Evolutionary conservation across 179 eudicot genomes (phyloP), one percentile per base, ranked within the genome.

Genomic region (Pouteria campechiana): DNA sequence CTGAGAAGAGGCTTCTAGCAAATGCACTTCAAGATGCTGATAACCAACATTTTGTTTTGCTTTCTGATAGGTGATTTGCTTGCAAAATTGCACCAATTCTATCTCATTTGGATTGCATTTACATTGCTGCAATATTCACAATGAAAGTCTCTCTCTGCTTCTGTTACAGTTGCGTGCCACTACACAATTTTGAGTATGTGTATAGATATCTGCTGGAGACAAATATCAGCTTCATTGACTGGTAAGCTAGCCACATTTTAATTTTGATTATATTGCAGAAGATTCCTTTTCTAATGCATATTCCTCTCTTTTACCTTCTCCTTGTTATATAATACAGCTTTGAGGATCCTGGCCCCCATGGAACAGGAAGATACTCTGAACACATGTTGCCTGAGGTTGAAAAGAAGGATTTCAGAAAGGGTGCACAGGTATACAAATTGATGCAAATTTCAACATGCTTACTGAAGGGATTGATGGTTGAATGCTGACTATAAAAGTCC

Each of bases 401-500:
- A 50, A 70, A 70, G 55, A 70, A 54, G 41, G 73, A 75, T 63
- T 92, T 92, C 60, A 73, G 85, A 30, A 92, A 92, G 69, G 99
- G 99, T 58, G 76, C 94, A 20, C 99, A 92, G 92, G 99, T 92
- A 57, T 48, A 63, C n/a, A n/a, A n/a, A n/a, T n/a, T n/a, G n/a
- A n/a, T n/a, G n/a, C n/a, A n/a, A n/a, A n/a, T n/a, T n/a, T n/a
- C n/a, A n/a, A n/a, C n/a, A n/a, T n/a, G n/a, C n/a, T n/a, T n/a
- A n/a, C n/a, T n/a, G n/a, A n/a, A n/a, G n/a, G n/a, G n/a, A n/a
- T n/a, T n/a, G n/a, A n/a, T n/a, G n/a, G n/a, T n/a, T n/a, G n/a
- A n/a, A n/a, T n/a, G n/a, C n/a, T n/a, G n/a, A n/a, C n/a, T n/a
- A n/a, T n/a, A n/a, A n/a, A n/a, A n/a, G n/a, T n/a, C n/a, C n/a